A percentile compares a stretch with the other conserved stretches of the same genome.
Evolutionary conservation across 768 basidiomycete species (phyloP).

Genomic region (Hydnomerulius pinastri): DNA sequence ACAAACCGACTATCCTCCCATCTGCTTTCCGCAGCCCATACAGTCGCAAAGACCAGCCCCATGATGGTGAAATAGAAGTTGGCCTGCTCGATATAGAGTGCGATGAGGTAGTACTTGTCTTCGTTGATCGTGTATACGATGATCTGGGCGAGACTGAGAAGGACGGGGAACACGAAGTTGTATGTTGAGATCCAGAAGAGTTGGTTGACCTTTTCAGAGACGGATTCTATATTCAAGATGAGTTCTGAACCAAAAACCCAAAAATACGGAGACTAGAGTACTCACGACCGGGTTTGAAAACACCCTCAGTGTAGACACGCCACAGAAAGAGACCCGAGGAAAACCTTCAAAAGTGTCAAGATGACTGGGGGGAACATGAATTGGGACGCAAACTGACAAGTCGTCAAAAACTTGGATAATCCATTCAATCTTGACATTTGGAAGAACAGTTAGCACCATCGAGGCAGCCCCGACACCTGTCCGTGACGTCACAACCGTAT

Average conservation of each 20-base stretch:
- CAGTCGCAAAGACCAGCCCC: no score
- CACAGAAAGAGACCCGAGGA: conserved; percentile 20
- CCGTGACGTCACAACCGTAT: conserved; percentile 1
- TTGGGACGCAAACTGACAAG: conserved; percentile 9
- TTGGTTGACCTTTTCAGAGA: no score
- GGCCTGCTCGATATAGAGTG: no score
- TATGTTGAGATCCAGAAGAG: no score
- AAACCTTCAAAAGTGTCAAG: conserved; percentile 1
- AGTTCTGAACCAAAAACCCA: no score
- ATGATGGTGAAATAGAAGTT: no score
- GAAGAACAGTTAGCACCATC: background rate
- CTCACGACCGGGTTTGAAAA: background rate
- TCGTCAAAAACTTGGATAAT: no score
- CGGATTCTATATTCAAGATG: no score
- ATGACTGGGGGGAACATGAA: background rate
- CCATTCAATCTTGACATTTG: conserved; percentile 12
- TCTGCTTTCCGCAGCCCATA: no score
- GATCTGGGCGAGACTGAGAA: no score
- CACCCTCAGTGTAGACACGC: conserved; percentile 5
- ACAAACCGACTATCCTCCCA: no score
- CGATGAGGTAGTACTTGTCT: background rate
- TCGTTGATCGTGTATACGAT: conserved; percentile 3
- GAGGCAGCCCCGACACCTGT: conserved; percentile 9
- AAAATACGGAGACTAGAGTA: background rate
- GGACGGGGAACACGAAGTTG: no score